A percentile compares a stretch with the other conserved stretches of the same genome.
Conservation (phyloP, 352 stramenopile genomes). For the Globisporangium mamillatum region DNA sequence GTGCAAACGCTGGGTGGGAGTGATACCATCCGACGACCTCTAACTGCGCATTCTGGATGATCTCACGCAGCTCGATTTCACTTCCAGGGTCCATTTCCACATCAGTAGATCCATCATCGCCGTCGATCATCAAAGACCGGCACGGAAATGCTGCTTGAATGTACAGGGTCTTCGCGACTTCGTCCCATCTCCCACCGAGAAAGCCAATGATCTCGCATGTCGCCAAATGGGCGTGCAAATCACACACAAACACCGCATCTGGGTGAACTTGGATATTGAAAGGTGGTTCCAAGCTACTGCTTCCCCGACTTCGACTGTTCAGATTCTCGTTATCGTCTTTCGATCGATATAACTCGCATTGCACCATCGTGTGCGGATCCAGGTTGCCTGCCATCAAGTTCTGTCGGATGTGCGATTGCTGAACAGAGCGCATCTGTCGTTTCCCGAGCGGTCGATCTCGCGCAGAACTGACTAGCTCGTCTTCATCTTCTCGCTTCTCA, state of each 20-base stretch:
- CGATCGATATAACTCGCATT: slow-evolving; percentile 65
- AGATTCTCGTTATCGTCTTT: slow-evolving; percentile 30
- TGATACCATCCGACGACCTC: slow-evolving; percentile 96
- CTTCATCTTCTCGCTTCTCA: slow-evolving; percentile 1
- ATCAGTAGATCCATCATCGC: slow-evolving; percentile 90
- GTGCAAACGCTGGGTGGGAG: slow-evolving; percentile 91
- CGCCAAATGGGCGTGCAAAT: slow-evolving; percentile 92
- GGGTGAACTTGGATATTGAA: slow-evolving; percentile 89
- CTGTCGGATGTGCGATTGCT: slow-evolving; percentile 80
- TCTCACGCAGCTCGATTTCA: slow-evolving; percentile 89
- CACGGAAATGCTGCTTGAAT: slow-evolving; percentile 94
- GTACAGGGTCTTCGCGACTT: slow-evolving; percentile 77
- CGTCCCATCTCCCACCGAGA: slow-evolving; percentile 89
- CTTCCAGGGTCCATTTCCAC: slow-evolving; percentile 94
- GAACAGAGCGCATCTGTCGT: slow-evolving; percentile 62
- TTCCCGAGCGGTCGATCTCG: slow-evolving; percentile 36
- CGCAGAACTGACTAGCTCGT: slow-evolving; percentile 14
- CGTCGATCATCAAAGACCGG: slow-evolving; percentile 83
- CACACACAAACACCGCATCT: slow-evolving; percentile 88
- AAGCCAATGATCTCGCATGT: slow-evolving; percentile 95
- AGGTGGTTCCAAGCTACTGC: slow-evolving; percentile 54
- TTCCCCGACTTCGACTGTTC: slow-evolving; percentile 45
- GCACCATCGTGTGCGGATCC: slow-evolving; percentile 85
- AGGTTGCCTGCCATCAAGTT: slow-evolving; percentile 68
- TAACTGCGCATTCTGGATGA: slow-evolving; percentile 86